Conservation (phyloP, 768 basidiomycete species). For the Hericium rajendrae region DNA sequence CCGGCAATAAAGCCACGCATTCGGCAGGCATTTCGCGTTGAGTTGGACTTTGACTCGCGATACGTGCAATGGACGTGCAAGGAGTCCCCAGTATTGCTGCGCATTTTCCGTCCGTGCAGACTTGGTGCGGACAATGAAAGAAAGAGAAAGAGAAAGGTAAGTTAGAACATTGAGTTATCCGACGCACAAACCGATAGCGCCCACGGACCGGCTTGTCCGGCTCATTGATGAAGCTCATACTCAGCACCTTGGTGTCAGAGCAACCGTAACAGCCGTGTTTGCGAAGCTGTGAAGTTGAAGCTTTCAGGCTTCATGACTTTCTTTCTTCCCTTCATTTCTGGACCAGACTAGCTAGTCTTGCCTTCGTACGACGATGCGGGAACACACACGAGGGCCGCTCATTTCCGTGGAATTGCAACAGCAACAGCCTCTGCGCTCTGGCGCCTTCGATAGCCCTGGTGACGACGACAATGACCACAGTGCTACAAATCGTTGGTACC, state of each 20-base stretch:
- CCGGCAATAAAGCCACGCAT: slow-evolving; percentile 40
- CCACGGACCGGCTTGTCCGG: too few relatives aligned
- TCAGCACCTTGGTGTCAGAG: too few relatives aligned
- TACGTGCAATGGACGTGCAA: slow-evolving; percentile 33
- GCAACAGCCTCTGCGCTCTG: background rate
- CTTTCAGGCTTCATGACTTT: too few relatives aligned
- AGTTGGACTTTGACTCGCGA: slow-evolving; percentile 31
- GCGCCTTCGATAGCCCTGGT: background rate
- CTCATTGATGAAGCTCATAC: too few relatives aligned
- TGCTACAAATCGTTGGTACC: slow-evolving; percentile 8
- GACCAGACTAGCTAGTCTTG: too few relatives aligned
- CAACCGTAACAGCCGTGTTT: too few relatives aligned
- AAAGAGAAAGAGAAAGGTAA: slow-evolving; percentile 19
- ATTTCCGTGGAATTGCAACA: background rate
- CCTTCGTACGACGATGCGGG: background rate
- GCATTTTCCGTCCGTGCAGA: slow-evolving; percentile 32
- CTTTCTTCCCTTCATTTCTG: too few relatives aligned
- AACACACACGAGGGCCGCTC: background rate
- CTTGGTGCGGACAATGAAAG: slow-evolving; percentile 35
- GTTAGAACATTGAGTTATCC: too few relatives aligned
- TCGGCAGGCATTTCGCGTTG: slow-evolving; percentile 78
- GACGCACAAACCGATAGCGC: too few relatives aligned
- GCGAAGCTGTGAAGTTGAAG: too few relatives aligned
- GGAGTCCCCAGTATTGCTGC: slow-evolving; percentile 44
- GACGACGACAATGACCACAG: slow-evolving; percentile 7